These are phyloP conservation scores for Pyrenophora teres DNA, from an alignment of 2,329 filamentous ascomycete genomes.

Conservation along the genomic window DNA sequence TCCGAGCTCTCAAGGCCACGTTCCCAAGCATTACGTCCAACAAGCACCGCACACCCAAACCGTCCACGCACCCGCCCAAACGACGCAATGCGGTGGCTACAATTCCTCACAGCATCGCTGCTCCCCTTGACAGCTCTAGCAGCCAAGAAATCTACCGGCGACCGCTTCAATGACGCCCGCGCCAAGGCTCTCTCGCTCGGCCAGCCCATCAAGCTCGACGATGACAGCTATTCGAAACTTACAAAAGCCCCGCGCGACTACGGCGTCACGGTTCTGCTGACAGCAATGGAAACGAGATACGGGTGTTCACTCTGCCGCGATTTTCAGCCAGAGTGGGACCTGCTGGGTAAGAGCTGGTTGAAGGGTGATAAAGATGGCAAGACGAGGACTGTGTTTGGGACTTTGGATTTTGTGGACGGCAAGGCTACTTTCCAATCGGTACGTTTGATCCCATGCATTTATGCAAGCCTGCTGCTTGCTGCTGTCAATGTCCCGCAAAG, in stretches of 20 bases:
- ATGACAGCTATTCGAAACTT: conserved; percentile 74
- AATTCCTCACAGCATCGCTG: conserved; percentile 65
- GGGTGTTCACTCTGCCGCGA: conserved; percentile 85
- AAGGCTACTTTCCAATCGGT: conserved; percentile 86
- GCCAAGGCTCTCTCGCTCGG: conserved; percentile 66
- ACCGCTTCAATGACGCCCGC: conserved; percentile 74
- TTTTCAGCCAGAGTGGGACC: conserved; percentile 92
- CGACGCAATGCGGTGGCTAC: conserved; percentile 68
- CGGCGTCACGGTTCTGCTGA: conserved; percentile 79
- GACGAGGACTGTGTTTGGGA: conserved; percentile 76
- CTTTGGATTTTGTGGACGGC: conserved; percentile 85
- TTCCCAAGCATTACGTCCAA: conserved; percentile 31
- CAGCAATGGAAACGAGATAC: conserved; percentile 80
- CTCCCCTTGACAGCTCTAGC: conserved; percentile 65
- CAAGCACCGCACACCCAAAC: conserved; percentile 25
- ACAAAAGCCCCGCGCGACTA: conserved; percentile 83
- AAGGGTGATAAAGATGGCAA: conserved; percentile 79
- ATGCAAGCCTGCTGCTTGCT: too few relatives aligned
- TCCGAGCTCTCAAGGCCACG: conserved; percentile 39
- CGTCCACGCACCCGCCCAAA: conserved; percentile 16
- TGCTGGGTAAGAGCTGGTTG: conserved; percentile 83
- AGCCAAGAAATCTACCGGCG: conserved; percentile 65
- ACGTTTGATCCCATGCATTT: conserved; percentile 32
- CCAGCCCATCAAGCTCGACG: conserved; percentile 74
- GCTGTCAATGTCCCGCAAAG: background rate